Evolutionary conservation across 352 stramenopile species (phyloP), one percentile per base, ranked within the genome.

Genomic region (Globisporangium carolinianum): DNA sequence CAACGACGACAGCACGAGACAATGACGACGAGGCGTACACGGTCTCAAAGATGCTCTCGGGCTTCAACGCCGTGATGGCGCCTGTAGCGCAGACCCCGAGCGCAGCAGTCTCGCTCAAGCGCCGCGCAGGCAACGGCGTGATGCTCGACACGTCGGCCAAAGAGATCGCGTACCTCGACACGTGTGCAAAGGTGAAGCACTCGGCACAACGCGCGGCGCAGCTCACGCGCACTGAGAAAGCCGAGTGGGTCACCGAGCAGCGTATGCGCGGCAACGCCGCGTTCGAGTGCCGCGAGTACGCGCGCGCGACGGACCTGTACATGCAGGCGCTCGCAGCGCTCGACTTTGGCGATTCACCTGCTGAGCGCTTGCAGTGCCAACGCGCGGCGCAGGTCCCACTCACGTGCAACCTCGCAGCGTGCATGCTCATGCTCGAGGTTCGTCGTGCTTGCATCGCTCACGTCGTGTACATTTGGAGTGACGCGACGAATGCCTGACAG

Each of bases 11-110:
- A 2, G 24, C 24, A 32, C 24, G 24, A 32, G 24, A 32, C 24
- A 32, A 32, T 32, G 24, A 32, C 24, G 11, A 43, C 48, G 48
- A 85, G 53, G 79, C 79, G 45, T 94, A 86, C 71, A 94, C 84
- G 24, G 79, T 94, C 51, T 88, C 82, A 32, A 91, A 89, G 68
- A 94, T 94, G 82, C 68, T 94, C 32, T 60, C 75, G 43, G 87
- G 64, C 67, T 89, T 91, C 64, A 94, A 91, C 51, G 72, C 84
- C 51, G 67, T 86, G 47, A 91, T 93, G 83, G 72, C 73, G 4
- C 81, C 81, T 2, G 73, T 89, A 24, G 77, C 70, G 17, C 69
- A 66, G 35, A 67, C 81, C 11, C 57, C 68, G 9, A 75, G 69
- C 14, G 63, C 67, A 14, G 83, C 69, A 4, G 71, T 89, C 54